Conservation (phyloP, 2,329 filamentous ascomycete genomes). For the Phaeosphaeriaceae sp. region DNA sequence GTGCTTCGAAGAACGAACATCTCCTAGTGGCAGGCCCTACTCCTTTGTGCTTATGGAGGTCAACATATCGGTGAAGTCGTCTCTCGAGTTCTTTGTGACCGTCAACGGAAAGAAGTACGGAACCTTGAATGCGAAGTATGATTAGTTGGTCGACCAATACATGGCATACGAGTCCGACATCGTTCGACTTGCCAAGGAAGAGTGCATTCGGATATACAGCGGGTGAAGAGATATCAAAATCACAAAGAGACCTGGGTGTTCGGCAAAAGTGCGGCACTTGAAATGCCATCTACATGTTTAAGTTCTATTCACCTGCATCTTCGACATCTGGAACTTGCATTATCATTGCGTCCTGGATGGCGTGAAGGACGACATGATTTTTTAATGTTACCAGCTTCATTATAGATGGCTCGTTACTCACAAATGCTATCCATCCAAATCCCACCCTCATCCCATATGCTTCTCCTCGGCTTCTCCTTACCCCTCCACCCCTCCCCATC, state of each 20-base stretch:
- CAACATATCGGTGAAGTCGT: slow-evolving; percentile 22
- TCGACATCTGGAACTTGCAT: too few relatives aligned
- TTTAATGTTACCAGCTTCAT: not conserved
- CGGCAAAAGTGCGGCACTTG: too few relatives aligned
- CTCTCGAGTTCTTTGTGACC: slow-evolving; percentile 27
- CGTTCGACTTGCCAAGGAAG: not conserved
- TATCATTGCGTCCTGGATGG: too few relatives aligned
- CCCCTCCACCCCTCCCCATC: not conserved
- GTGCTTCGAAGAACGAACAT: not conserved
- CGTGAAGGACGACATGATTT: not conserved
- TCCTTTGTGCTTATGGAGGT: not conserved
- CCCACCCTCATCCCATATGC: not conserved
- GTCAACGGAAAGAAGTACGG: slow-evolving; percentile 22
- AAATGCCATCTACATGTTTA: too few relatives aligned
- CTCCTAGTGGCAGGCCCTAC: not conserved
- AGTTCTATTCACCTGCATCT: too few relatives aligned
- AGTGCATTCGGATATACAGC: too few relatives aligned
- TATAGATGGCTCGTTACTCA: not conserved
- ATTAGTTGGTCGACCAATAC: too few relatives aligned
- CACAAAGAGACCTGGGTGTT: too few relatives aligned
- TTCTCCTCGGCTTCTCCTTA: not conserved
- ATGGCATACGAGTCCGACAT: too few relatives aligned
- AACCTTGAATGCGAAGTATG: slow-evolving; percentile 22
- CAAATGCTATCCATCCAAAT: not conserved
- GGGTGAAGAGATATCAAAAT: too few relatives aligned